A percentile compares a stretch with the other conserved stretches of the same genome.
phyloP scores from a whole-genome alignment of 257 asterid species.

The Mitragyna speciosa region DNA sequence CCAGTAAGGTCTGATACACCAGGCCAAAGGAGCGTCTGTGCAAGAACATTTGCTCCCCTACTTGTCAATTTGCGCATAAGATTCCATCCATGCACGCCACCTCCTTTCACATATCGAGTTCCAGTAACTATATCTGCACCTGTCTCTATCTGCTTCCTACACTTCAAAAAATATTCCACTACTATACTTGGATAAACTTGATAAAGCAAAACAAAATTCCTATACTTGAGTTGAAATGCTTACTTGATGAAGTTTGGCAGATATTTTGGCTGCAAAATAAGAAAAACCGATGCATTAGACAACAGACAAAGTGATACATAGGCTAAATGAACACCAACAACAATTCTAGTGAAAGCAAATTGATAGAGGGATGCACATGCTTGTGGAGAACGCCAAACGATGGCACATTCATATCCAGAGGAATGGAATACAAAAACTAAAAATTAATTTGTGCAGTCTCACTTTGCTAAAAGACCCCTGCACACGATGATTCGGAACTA shows the following conservation, averaged over 20 bases:
- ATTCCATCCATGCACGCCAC: slow-evolving; percentile 99
- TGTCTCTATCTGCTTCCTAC: slow-evolving; percentile 87
- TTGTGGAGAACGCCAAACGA: too few species aligned
- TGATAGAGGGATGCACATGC: not conserved
- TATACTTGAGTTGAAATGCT: slow-evolving; percentile 28
- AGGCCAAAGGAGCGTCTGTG: slow-evolving; percentile 97
- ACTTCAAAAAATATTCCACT: slow-evolving; percentile 25
- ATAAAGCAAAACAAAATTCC: slow-evolving; percentile 9
- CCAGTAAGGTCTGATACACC: slow-evolving; percentile 99
- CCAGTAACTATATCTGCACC: slow-evolving; percentile 97
- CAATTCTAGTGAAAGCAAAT: not conserved
- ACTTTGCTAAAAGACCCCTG: not conserved
- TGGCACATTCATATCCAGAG: not conserved
- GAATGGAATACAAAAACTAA: not conserved
- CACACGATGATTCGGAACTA: not conserved
- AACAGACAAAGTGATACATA: not conserved
- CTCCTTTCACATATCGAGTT: slow-evolving; percentile 85
- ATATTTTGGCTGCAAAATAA: slow-evolving; percentile 74
- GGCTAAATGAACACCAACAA: not conserved
- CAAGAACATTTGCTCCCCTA: slow-evolving; percentile 99
- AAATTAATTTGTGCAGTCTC: not conserved
- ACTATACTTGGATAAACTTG: slow-evolving; percentile 11
- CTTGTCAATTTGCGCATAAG: slow-evolving; percentile 95
- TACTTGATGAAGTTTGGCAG: slow-evolving; percentile 91
- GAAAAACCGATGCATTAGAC: slow-evolving; percentile 25